phyloP scores from a whole-genome alignment of 257 asterid species.

The Lantana camara region DNA sequence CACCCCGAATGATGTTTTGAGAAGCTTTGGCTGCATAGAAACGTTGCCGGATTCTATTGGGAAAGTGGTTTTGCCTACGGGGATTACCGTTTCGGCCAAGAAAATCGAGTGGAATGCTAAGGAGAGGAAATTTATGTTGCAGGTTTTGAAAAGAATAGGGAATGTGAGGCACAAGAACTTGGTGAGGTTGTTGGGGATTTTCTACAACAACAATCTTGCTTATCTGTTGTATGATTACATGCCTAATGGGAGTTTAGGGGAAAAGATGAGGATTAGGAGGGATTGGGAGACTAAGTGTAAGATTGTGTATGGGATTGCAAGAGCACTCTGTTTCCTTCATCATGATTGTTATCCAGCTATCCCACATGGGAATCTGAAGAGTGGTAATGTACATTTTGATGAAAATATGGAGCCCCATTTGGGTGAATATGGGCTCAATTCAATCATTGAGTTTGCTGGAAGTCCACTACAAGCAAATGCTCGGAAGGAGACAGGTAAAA shows the following conservation, averaged over 20 bases:
- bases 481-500: constrained; percentile 55
- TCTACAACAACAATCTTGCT: constrained; percentile 63
- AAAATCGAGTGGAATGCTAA: constrained; percentile 69
- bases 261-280: constrained; percentile 49
- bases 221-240: constrained; percentile 76
- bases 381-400: constrained; percentile 67
- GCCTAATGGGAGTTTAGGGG: constrained; percentile 69
- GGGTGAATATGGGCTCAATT: constrained; percentile 68
- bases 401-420: constrained; percentile 89
- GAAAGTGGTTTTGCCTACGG: constrained; percentile 84
- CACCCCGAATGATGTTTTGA: constrained; percentile 75
- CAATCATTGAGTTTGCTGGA: constrained; percentile 39
- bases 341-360: constrained; percentile 80
- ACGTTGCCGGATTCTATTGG: constrained; percentile 45
- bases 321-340: constrained; percentile 78
- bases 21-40: constrained; percentile 58
- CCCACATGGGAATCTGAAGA: constrained; percentile 77
- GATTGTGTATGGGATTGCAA: constrained; percentile 63
- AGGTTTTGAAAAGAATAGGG: constrained; percentile 59
- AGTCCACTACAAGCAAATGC: constrained; percentile 30
- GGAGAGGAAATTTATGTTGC: constrained; percentile 41
- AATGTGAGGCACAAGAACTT: constrained; percentile 74
- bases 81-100: constrained; percentile 76
- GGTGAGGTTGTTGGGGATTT: constrained; percentile 72
- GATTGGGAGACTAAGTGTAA: constrained; percentile 75